Percentiles rank a stretch among this genome's conserved stretches.
These are phyloP conservation scores for Phytophthora pini DNA, from an alignment of 352 stramenopile genomes.

Conservation along the genomic window DNA sequence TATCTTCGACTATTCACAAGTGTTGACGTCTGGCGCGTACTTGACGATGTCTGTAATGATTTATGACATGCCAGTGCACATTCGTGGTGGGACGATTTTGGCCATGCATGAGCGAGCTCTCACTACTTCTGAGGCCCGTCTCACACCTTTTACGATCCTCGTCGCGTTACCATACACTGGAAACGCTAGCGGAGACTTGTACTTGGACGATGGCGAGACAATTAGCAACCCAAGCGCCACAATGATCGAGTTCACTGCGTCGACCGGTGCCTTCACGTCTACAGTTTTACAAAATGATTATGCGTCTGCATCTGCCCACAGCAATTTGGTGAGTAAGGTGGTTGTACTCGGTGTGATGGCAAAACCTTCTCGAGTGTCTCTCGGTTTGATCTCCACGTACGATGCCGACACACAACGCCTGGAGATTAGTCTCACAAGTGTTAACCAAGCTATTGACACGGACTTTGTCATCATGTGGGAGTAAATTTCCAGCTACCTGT, in stretches of 20 bases:
- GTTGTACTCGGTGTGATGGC: constrained; percentile 36
- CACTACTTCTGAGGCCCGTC: constrained; percentile 49
- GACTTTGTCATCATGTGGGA: constrained; percentile 39
- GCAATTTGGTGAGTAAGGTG: constrained; percentile 38
- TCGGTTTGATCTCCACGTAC: constrained; percentile 34
- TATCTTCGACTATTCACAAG: constrained; percentile 55
- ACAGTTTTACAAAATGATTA: constrained; percentile 33
- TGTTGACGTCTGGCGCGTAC: constrained; percentile 33
- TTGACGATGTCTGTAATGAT: constrained; percentile 46
- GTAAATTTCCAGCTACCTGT: constrained; percentile 1
- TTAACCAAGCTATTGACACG: constrained; percentile 33
- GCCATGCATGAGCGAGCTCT: constrained; percentile 55
- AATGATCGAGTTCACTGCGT: constrained; percentile 44
- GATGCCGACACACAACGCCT: constrained; percentile 29
- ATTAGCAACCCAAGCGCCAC: constrained; percentile 40
- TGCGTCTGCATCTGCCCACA: constrained; percentile 3
- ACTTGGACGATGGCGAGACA: constrained; percentile 61
- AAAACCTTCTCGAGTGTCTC: constrained; percentile 30
- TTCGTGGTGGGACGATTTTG: constrained; percentile 57
- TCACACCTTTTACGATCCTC: constrained; percentile 57
- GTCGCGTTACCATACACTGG: constrained; percentile 38
- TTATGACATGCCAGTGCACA: constrained; percentile 67
- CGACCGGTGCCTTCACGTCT: constrained; percentile 20
- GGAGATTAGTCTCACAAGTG: constrained; percentile 33
- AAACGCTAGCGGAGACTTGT: constrained; percentile 48